phyloP scores from a whole-genome alignment of 169 alveolate genomes.

The Plasmodium sp. region DNA sequence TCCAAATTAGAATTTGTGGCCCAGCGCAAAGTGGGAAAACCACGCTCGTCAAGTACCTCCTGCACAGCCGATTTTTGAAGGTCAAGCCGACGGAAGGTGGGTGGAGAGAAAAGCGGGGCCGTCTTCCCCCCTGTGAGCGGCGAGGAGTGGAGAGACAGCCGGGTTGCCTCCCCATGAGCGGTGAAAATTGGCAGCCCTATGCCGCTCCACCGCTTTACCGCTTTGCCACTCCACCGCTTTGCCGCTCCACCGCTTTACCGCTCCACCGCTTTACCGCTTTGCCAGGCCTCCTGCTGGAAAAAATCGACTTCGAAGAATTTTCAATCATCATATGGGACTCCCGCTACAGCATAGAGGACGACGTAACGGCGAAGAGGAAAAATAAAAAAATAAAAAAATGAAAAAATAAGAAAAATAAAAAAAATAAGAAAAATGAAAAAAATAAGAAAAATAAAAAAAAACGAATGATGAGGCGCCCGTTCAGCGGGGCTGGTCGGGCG shows the following conservation, averaged over 20 bases:
- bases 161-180: neutral
- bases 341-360: conserved; percentile 41
- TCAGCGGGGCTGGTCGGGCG: neutral
- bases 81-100: conserved; percentile 74
- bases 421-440: neutral
- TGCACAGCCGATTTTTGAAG: conserved; percentile 41
- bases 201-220: no score
- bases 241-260: neutral
- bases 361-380: conserved; percentile 8
- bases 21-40: conserved; percentile 75
- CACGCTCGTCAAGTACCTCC: conserved; percentile 40
- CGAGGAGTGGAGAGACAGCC: neutral
- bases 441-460: neutral
- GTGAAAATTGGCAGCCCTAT: neutral
- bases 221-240: no score
- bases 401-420: no score
- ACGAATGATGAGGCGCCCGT: neutral
- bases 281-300: conserved; percentile 50
- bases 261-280: no score
- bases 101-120: neutral
- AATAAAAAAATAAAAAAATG: neutral
- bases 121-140: neutral
- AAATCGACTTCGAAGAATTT: conserved; percentile 65
- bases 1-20: conserved; percentile 72
- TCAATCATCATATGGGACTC: conserved; percentile 68